Evolutionary conservation across 495 filamentous ascomycete species (phyloP).

Genomic region (Neurospora sp.): DNA sequence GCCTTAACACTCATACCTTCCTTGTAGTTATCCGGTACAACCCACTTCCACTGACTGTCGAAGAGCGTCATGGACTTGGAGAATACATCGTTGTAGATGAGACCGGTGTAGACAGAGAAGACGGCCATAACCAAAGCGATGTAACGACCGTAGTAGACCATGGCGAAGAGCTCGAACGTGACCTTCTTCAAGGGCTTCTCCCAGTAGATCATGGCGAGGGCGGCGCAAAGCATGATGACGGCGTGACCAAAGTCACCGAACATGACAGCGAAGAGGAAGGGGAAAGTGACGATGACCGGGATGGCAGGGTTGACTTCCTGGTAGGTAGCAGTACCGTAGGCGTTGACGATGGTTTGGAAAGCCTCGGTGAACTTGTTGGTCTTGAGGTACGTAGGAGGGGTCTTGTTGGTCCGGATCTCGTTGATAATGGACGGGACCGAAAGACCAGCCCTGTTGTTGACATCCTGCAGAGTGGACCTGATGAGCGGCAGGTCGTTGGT

Average conservation of each 20-base stretch:
- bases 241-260: conserved; percentile 96
- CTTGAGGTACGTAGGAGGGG: conserved; percentile 88
- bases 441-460: conserved; percentile 87
- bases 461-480: conserved; percentile 92
- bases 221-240: conserved; percentile 67
- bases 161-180: conserved; percentile 86
- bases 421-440: conserved; percentile 97
- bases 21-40: conserved; percentile 62
- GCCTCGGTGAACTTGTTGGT: conserved; percentile 97
- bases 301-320: conserved; percentile 93
- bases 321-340: conserved; percentile 95
- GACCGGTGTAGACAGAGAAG: conserved; percentile 92
- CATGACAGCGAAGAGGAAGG: conserved; percentile 98
- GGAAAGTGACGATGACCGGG: conserved; percentile 92
- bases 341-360: conserved; percentile 98
- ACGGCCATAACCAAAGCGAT: conserved; percentile 97
- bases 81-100: conserved; percentile 98
- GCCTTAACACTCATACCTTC: conserved; percentile 50
- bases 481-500: conserved; percentile 83
- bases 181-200: conserved; percentile 87
- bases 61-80: conserved; percentile 85
- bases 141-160: conserved; percentile 98
- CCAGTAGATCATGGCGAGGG: conserved; percentile 86
- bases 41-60: conserved; percentile 68
- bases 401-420: conserved; percentile 91